Evolutionary conservation across 306 rosid species (phyloP).

Genomic region (Malus fusca): DNA sequence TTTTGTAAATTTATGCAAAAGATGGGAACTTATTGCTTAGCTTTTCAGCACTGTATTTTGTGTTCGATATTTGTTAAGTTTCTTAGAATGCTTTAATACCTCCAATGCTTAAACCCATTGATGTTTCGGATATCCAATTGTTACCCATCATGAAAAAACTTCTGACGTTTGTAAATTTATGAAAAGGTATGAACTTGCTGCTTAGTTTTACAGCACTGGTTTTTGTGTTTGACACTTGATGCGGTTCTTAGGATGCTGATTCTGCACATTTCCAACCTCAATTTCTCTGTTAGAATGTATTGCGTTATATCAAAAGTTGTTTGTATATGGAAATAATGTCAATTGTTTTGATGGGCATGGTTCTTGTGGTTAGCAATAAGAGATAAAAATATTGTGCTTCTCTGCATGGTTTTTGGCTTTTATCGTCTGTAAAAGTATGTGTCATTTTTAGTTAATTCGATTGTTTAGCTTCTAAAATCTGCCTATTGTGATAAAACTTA

Average conservation of each 20-base stretch:
- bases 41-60: neutral
- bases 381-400: neutral
- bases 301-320: neutral
- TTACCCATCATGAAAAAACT: neutral
- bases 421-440: neutral
- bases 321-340: neutral
- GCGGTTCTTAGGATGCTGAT: neutral
- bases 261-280: neutral
- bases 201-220: neutral
- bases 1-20: neutral
- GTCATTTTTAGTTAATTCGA: neutral
- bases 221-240: neutral
- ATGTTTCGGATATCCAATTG: neutral
- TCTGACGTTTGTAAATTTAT: neutral
- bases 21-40: neutral
- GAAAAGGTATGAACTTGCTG: neutral
- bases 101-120: neutral
- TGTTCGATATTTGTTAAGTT: neutral
- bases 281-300: neutral
- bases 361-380: neutral
- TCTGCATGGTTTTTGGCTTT: neutral
- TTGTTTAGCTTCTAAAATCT: constrained; percentile 4
- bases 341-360: neutral
- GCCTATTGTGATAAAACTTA: neutral
- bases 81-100: neutral